Evolutionary conservation across 2,329 filamentous ascomycete species (phyloP).

Genomic region (Rhynchosporium secalis): DNA sequence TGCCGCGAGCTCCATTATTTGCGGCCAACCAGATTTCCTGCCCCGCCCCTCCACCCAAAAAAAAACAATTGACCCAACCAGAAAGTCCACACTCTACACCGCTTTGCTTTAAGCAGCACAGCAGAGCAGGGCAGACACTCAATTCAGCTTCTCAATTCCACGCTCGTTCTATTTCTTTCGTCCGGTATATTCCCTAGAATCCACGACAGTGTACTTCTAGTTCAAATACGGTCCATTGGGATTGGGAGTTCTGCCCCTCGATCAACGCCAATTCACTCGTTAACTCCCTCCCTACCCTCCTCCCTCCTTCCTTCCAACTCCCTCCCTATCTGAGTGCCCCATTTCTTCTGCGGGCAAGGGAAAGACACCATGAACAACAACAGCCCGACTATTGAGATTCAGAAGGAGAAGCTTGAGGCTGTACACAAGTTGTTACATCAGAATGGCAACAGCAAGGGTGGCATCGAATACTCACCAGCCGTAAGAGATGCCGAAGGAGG

Average conservation of each 20-base stretch:
- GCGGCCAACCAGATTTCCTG: background rate
- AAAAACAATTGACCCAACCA: constrained; percentile 15
- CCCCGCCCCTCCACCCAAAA: constrained; percentile 22
- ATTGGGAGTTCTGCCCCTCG: constrained; percentile 13
- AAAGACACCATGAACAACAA: constrained; percentile 28
- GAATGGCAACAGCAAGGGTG: constrained; percentile 24
- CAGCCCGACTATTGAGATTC: constrained; percentile 15
- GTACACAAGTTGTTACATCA: constrained; percentile 27
- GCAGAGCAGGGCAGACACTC: background rate
- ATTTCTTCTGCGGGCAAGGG: background rate
- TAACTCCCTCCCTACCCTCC: constrained; percentile 13
- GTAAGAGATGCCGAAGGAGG: constrained; percentile 11
- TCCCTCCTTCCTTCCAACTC: background rate
- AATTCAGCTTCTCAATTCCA: constrained; percentile 17
- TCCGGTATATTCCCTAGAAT: constrained; percentile 25
- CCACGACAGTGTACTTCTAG: constrained; percentile 21
- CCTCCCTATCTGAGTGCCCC: no score
- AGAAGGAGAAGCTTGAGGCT: constrained; percentile 24
- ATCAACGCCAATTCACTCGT: constrained; percentile 25
- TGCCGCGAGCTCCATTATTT: no score
- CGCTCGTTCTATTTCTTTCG: constrained; percentile 26
- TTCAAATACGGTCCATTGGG: constrained; percentile 23
- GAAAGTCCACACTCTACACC: constrained; percentile 2
- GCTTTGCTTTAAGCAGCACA: background rate
- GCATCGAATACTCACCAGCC: constrained; percentile 28